These are phyloP conservation scores for Inonotus hispidus DNA, from an alignment of 1,284 basidiomycete genomes.

Conservation along the genomic window DNA sequence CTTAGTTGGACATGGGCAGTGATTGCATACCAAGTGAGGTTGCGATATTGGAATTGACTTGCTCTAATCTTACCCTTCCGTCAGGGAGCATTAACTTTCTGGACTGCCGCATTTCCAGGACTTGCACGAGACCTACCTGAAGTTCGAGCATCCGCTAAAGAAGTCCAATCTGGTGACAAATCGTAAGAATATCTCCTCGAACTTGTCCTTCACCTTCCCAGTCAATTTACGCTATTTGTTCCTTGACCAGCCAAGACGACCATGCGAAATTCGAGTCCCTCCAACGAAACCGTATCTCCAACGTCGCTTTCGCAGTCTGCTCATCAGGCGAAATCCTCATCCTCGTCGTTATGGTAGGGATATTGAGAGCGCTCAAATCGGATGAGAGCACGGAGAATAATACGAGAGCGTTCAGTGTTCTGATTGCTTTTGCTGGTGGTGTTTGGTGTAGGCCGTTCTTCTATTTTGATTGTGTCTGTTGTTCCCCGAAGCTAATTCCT, in stretches of 20 bases:
- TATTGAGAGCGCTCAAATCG: slow-evolving; percentile 62
- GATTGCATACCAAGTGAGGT: slow-evolving; percentile 64
- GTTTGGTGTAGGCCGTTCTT: slow-evolving; percentile 55
- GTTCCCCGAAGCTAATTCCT: too few relatives aligned
- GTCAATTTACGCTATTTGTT: background rate
- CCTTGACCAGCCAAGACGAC: slow-evolving; percentile 40
- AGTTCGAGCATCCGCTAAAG: slow-evolving; percentile 45
- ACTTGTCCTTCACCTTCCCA: background rate
- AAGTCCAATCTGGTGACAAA: slow-evolving; percentile 39
- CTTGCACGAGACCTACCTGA: slow-evolving; percentile 69
- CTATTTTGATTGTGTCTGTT: background rate
- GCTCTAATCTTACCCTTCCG: background rate
- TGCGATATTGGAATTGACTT: background rate
- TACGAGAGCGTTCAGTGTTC: slow-evolving; percentile 69
- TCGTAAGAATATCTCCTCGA: slow-evolving; percentile 32
- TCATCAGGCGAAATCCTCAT: slow-evolving; percentile 70
- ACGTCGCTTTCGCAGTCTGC: slow-evolving; percentile 71
- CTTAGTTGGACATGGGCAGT: slow-evolving; percentile 36
- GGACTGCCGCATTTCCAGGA: slow-evolving; percentile 82
- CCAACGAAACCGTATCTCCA: slow-evolving; percentile 71
- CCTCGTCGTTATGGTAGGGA: slow-evolving; percentile 72
- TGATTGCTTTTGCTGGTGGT: slow-evolving; percentile 71
- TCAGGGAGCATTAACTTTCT: slow-evolving; percentile 70
- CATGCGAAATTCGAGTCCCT: slow-evolving; percentile 63
- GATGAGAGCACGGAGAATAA: slow-evolving; percentile 68